These are phyloP conservation scores for Cinchona pubescens DNA, from an alignment of 257 asterid genomes.

Conservation along the genomic window DNA sequence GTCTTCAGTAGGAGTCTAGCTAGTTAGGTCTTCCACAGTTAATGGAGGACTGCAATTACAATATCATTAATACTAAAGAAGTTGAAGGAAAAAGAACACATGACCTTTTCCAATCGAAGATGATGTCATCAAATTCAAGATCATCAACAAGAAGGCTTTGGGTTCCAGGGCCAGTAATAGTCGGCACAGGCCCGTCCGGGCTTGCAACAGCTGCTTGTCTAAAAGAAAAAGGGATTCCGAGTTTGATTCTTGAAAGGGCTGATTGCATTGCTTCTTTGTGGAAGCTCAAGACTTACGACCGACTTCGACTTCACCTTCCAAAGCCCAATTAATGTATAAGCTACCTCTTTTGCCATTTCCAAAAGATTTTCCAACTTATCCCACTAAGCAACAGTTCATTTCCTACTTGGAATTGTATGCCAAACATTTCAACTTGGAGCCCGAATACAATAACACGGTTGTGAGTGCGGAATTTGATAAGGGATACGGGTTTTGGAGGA, in stretches of 20 bases:
- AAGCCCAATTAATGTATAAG: slow-evolving; percentile 37
- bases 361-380: slow-evolving; percentile 28
- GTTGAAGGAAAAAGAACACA: slow-evolving; percentile 23
- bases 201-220: slow-evolving; percentile 42
- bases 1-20: background rate
- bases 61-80: slow-evolving; percentile 5
- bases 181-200: slow-evolving; percentile 50
- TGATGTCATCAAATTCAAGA: slow-evolving; percentile 2
- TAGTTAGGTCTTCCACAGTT: too few relatives aligned
- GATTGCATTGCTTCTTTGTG: slow-evolving; percentile 45
- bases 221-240: slow-evolving; percentile 27
- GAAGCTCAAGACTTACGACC: slow-evolving; percentile 37
- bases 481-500: slow-evolving; percentile 25
- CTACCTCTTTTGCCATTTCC: slow-evolving; percentile 36
- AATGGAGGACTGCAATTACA: slow-evolving; percentile 20
- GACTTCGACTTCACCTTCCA: slow-evolving; percentile 39
- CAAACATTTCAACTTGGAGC: slow-evolving; percentile 23
- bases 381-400: slow-evolving; percentile 31
- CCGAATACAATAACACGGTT: slow-evolving; percentile 26
- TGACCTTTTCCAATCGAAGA: slow-evolving; percentile 4
- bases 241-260: slow-evolving; percentile 31
- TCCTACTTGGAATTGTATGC: slow-evolving; percentile 32
- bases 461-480: slow-evolving; percentile 27
- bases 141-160: background rate
- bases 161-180: slow-evolving; percentile 25